Percentiles rank a stretch among this genome's conserved stretches.
Evolutionary conservation across 352 stramenopile genomes (phyloP).

Genomic region (Pythium apleroticum): DNA sequence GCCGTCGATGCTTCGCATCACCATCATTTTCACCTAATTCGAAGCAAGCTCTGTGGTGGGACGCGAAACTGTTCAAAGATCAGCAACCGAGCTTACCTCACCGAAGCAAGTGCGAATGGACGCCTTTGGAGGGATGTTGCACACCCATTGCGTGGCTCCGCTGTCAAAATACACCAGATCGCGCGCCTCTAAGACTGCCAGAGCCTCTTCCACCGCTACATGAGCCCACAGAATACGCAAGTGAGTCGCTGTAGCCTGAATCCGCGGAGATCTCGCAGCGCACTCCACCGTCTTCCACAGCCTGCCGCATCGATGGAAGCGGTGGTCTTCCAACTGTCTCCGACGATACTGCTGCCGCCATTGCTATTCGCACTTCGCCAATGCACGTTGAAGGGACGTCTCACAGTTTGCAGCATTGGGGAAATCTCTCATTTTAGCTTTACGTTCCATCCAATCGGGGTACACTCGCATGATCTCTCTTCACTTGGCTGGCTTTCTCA

Average conservation of each 20-base stretch:
- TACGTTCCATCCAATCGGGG: not conserved
- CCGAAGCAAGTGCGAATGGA: conserved; percentile 52
- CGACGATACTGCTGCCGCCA: not conserved
- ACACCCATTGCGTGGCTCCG: conserved; percentile 37
- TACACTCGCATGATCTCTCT: too few relatives aligned
- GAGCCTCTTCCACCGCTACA: conserved; percentile 51
- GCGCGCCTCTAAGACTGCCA: conserved; percentile 44
- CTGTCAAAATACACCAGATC: conserved; percentile 58
- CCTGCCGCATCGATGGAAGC: not conserved
- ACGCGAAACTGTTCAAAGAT: not conserved
- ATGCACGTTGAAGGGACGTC: too few relatives aligned
- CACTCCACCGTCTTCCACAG: not conserved
- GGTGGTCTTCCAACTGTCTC: not conserved
- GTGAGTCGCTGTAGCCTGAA: not conserved
- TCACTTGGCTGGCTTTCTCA: too few relatives aligned
- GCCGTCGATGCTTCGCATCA: conserved; percentile 49
- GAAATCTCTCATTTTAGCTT: not conserved
- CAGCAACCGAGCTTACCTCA: conserved; percentile 28
- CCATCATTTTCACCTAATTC: conserved; percentile 38
- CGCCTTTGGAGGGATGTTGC: conserved; percentile 38
- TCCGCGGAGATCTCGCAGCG: not conserved
- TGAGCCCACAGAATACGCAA: not conserved
- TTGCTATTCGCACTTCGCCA: not conserved
- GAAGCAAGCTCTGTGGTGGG: not conserved
- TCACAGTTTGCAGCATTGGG: too few relatives aligned